A percentile compares a stretch with the other conserved stretches of the same genome.
Conservation (phyloP, 2,329 filamentous ascomycete species). For the Tolypocladium tundrense region DNA sequence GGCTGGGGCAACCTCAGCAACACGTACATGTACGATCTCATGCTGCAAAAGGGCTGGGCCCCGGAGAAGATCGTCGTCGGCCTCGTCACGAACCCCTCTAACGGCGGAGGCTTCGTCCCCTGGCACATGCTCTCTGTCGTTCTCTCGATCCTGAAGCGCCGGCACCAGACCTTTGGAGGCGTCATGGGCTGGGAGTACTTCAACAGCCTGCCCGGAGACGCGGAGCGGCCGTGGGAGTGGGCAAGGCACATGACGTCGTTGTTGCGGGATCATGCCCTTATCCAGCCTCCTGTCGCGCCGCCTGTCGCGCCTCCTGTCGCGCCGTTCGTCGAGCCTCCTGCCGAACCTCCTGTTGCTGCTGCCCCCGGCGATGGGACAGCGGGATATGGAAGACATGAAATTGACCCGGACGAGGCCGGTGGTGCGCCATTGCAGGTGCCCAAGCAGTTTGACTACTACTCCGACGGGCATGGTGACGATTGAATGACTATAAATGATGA, state of each 20-base stretch:
- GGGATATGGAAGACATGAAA: slow-evolving; percentile 10
- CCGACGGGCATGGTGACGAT: slow-evolving; percentile 6
- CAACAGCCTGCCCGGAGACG: slow-evolving; percentile 61
- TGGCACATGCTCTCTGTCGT: slow-evolving; percentile 36
- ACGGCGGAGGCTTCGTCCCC: slow-evolving; percentile 49
- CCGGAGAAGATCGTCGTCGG: slow-evolving; percentile 68
- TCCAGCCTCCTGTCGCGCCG: neutral
- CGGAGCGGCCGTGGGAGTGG: slow-evolving; percentile 64
- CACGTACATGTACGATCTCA: slow-evolving; percentile 37
- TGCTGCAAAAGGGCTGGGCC: slow-evolving; percentile 56
- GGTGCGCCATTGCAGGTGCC: slow-evolving; percentile 7
- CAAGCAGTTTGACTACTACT: slow-evolving; percentile 13
- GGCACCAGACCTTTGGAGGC: slow-evolving; percentile 65
- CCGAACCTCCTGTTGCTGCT: neutral
- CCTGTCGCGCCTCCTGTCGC: neutral
- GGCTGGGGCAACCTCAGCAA: slow-evolving; percentile 59
- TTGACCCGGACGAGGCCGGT: slow-evolving; percentile 11
- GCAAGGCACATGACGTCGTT: slow-evolving; percentile 52
- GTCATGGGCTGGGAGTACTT: slow-evolving; percentile 97
- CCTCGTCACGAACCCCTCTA: slow-evolving; percentile 66
- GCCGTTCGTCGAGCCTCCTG: neutral
- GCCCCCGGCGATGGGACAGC: neutral
- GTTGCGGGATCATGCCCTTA: slow-evolving; percentile 20
- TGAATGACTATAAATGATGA: neutral
- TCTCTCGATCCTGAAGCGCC: slow-evolving; percentile 27